Base-by-base conservation (phyloP, 2,329 filamentous ascomycete genomes). In the Albophoma yamanashiensis region DNA sequence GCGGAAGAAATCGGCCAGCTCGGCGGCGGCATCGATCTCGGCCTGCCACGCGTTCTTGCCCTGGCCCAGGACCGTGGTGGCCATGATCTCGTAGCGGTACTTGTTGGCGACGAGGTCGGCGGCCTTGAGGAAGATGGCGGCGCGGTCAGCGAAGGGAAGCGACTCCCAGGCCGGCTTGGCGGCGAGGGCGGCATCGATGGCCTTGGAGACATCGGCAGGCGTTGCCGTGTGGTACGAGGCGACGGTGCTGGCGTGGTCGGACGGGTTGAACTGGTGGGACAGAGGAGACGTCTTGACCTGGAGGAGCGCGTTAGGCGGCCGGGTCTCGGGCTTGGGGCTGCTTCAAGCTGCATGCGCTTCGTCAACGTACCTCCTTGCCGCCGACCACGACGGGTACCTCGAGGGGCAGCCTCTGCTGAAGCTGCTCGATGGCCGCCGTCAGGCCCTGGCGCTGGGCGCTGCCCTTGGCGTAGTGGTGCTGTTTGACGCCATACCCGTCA, bases 21-120 rank as follows among this genome's bases (percentile, higher is more conserved):
- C 94, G 11, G 93, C 93, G 22, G 93, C 93, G 45, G 92, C 84
- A 74, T 97, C 93, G 64, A 97, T 97, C 81, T 99, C 93, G n/a
- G 94, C 93, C 76, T 99, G 93, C 92, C 92, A 97, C 56, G 91
- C 91, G 74, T 97, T 97, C 84, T 97, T 97, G 69, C 94, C 93
- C 77, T 99, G 93, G 62, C 93, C 94, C 39, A 96, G 80, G 85
- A 97, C 96, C 17, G 94, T 97, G 53, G 91, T 86, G 9, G 94
- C 93, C 89, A 97, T 96, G 68, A 99, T 85, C 60, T 97, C 91
- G 76, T 96, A 97, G 71, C 94, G 85, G 77, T 99, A 97, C 78
- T 97, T 97, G 64, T 84, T 89, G 59, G 89, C 81, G 66, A 99
- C 85, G 63, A 99, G 80, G 72, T 97, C 92, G 40, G 93, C 93